phyloP scores from a whole-genome alignment of 169 alveolate species.

The Plasmodium coatneyi region DNA sequence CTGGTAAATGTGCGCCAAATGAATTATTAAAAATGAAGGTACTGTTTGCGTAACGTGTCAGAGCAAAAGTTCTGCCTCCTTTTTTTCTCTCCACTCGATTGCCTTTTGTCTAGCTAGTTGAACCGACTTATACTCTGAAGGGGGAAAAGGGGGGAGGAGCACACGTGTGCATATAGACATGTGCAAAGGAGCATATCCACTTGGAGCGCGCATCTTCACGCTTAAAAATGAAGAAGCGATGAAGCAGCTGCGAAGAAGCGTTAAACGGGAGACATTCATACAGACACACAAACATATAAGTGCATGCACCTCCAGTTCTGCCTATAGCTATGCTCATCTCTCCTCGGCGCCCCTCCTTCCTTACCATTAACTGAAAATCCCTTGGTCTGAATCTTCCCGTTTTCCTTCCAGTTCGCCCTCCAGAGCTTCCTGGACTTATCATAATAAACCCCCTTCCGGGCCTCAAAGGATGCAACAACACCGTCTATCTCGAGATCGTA shows the following conservation, averaged over 20 bases:
- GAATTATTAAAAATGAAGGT: constrained; percentile 1
- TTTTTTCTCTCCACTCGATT: constrained; percentile 72
- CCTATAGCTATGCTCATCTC: background rate
- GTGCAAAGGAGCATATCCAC: background rate
- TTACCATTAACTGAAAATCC: constrained; percentile 76
- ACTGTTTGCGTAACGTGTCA: constrained; percentile 8
- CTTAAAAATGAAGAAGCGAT: background rate
- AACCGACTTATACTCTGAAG: constrained; percentile 65
- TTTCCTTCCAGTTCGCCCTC: constrained; percentile 77
- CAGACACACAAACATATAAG: background rate
- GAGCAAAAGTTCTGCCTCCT: constrained; percentile 59
- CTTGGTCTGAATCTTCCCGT: constrained; percentile 71
- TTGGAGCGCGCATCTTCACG: background rate
- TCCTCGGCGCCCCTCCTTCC: background rate
- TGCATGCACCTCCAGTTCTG: background rate
- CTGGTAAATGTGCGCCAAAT: background rate
- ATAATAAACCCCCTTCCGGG: constrained; percentile 71
- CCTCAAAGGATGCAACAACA: constrained; percentile 69
- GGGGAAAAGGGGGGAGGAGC: background rate
- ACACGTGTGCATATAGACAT: background rate
- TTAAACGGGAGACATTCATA: background rate
- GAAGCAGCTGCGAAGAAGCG: background rate
- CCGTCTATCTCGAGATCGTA: constrained; percentile 73
- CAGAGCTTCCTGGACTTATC: constrained; percentile 68
- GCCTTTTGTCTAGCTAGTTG: constrained; percentile 72